Conservation (phyloP, 441 rosid genomes). For the Arabidopsis hybrid region DNA sequence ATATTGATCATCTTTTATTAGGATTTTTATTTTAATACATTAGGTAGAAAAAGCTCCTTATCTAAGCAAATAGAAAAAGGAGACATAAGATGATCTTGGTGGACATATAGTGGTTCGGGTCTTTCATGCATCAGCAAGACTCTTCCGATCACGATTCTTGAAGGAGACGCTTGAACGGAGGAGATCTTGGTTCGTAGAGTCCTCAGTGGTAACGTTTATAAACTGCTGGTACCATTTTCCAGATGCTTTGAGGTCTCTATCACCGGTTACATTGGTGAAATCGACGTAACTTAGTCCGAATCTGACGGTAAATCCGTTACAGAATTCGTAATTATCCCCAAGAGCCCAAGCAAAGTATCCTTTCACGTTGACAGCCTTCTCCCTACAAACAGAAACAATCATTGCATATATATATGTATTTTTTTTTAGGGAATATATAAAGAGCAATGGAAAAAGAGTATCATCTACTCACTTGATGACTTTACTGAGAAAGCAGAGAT, state of each 20-base stretch:
- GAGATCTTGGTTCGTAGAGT: neutral
- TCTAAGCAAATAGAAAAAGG: slow-evolving; percentile 16
- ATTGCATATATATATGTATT: neutral
- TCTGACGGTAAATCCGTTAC: slow-evolving; percentile 21
- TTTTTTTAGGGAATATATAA: neutral
- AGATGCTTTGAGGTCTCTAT: slow-evolving; percentile 39
- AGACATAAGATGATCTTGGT: slow-evolving; percentile 15
- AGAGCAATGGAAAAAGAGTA: neutral
- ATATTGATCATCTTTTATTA: neutral
- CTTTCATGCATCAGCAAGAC: slow-evolving; percentile 26
- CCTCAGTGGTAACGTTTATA: neutral
- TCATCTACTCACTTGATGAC: slow-evolving; percentile 29
- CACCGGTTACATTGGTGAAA: slow-evolving; percentile 9
- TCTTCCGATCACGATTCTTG: slow-evolving; percentile 3
- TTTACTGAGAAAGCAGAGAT: slow-evolving; percentile 40
- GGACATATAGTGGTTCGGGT: neutral
- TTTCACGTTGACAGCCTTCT: slow-evolving; percentile 21
- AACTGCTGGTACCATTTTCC: slow-evolving; percentile 36
- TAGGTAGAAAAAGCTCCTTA: slow-evolving; percentile 6
- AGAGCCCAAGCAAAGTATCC: slow-evolving; percentile 43
- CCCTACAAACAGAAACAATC: slow-evolving; percentile 15
- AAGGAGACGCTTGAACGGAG: slow-evolving; percentile 6
- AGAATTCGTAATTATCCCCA: slow-evolving; percentile 35
- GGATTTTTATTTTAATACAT: neutral
- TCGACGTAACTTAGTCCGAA: slow-evolving; percentile 39